phyloP scores from a whole-genome alignment of 1,139 yeast species.

The Nakaseomyces nivariensis region DNA sequence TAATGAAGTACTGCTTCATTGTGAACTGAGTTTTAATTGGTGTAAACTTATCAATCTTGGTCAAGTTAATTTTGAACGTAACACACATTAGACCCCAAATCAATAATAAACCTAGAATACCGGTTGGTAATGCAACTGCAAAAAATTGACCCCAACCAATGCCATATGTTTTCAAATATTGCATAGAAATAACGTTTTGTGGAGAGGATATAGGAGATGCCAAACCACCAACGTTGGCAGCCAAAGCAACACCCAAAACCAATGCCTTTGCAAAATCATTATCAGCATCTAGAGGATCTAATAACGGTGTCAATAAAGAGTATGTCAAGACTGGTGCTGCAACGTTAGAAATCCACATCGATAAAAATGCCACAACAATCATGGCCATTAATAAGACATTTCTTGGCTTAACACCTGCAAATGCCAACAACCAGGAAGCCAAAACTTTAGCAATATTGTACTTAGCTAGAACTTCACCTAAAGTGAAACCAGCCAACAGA shows the following conservation, averaged over 20 bases:
- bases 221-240: conserved; percentile 70
- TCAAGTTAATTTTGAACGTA: conserved; percentile 42
- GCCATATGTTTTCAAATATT: conserved; percentile 54
- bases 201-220: conserved; percentile 77
- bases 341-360: conserved; percentile 74
- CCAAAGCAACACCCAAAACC: conserved; percentile 61
- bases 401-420: conserved; percentile 60
- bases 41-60: conserved; percentile 38
- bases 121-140: conserved; percentile 56
- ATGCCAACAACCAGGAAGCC: conserved; percentile 53
- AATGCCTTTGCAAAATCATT: conserved; percentile 55
- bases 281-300: conserved; percentile 52
- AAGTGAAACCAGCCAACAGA: conserved; percentile 60
- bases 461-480: conserved; percentile 65
- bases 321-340: conserved; percentile 71
- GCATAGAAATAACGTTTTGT: conserved; percentile 66
- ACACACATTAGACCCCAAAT: conserved; percentile 51
- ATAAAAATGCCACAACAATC: conserved; percentile 57
- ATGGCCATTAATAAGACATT: conserved; percentile 52
- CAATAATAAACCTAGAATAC: conserved; percentile 42
- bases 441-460: conserved; percentile 59
- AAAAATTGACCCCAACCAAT: conserved; percentile 72
- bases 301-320: conserved; percentile 53
- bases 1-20: conserved; percentile 54
- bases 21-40: conserved; percentile 54